Evolutionary conservation across 176 grass and related monocot species (phyloP).

Genomic region (Musa beccarii): DNA sequence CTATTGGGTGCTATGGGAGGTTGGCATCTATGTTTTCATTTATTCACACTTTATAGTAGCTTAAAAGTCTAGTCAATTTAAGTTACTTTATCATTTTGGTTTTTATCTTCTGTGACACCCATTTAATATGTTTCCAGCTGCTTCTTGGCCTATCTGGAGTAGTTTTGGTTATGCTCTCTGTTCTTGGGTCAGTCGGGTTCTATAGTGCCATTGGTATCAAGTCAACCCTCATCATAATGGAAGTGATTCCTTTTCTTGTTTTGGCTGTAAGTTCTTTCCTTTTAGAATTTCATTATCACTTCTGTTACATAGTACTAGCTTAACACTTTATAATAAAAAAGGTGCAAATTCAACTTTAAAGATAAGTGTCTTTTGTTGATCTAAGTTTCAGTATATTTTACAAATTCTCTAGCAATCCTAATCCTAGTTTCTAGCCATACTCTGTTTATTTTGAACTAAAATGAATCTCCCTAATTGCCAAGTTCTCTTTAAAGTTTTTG

Average conservation of each 20-base stretch:
- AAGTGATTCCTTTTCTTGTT: slow-evolving; percentile 99
- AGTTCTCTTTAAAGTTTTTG: too few relatives aligned
- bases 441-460: too few relatives aligned
- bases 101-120: neutral
- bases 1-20: neutral
- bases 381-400: too few relatives aligned
- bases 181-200: slow-evolving; percentile 88
- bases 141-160: slow-evolving; percentile 87
- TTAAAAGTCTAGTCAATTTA: neutral
- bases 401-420: too few relatives aligned
- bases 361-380: neutral
- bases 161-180: slow-evolving; percentile 86
- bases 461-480: too few relatives aligned
- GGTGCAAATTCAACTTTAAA: too few relatives aligned
- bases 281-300: slow-evolving; percentile 11
- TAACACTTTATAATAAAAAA: neutral
- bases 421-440: too few relatives aligned
- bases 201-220: slow-evolving; percentile 88
- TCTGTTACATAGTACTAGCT: neutral
- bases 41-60: neutral
- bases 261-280: slow-evolving; percentile 73
- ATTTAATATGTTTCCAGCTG: slow-evolving; percentile 56
- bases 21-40: neutral
- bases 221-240: slow-evolving; percentile 97
- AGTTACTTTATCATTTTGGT: neutral